A percentile compares a stretch with the other conserved stretches of the same genome.
Evolutionary conservation across 805 yeast genomes (phyloP).

Genomic region (Tanozyma kutaoensis): DNA sequence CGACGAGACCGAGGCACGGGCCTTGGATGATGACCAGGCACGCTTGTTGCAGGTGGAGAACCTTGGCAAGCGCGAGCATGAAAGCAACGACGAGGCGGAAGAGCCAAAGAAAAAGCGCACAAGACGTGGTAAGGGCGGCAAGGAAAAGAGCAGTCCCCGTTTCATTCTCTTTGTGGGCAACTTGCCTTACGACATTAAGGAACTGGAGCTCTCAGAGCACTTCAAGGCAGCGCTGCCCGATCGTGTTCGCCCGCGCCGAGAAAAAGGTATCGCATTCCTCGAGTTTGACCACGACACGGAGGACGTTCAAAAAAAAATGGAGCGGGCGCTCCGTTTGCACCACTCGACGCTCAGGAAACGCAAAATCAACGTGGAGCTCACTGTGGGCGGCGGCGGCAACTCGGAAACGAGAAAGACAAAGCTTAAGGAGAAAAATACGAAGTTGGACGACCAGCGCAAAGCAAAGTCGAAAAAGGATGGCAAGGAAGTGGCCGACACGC

Average conservation of each 20-base stretch:
- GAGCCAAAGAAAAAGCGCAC: conserved; percentile 50
- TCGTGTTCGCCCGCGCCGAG: conserved; percentile 62
- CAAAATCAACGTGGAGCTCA: conserved; percentile 87
- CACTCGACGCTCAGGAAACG: conserved; percentile 57
- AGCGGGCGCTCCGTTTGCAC: conserved; percentile 73
- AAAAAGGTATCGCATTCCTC: conserved; percentile 84
- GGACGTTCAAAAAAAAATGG: conserved; percentile 70
- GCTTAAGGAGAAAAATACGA: conserved; percentile 66
- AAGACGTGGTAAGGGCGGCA: conserved; percentile 66
- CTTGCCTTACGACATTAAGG: conserved; percentile 59
- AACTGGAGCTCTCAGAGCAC: conserved; percentile 51
- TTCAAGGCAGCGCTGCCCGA: conserved; percentile 67
- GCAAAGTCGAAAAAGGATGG: conserved; percentile 34
- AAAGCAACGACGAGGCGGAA: conserved; percentile 3
- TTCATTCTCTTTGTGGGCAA: conserved; percentile 86
- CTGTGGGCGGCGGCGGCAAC: conserved; percentile 98
- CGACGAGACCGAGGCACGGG: not conserved
- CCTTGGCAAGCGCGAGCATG: not conserved
- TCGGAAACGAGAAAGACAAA: conserved; percentile 49
- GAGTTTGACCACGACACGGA: conserved; percentile 54
- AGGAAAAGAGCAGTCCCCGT: conserved; percentile 42
- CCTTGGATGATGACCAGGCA: not conserved
- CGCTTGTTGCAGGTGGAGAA: too few relatives aligned
- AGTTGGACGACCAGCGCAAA: conserved; percentile 56
- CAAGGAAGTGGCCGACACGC: conserved; percentile 10